Base-by-base conservation (phyloP, 441 rosid species). In the Francoa sonchifolia region DNA sequence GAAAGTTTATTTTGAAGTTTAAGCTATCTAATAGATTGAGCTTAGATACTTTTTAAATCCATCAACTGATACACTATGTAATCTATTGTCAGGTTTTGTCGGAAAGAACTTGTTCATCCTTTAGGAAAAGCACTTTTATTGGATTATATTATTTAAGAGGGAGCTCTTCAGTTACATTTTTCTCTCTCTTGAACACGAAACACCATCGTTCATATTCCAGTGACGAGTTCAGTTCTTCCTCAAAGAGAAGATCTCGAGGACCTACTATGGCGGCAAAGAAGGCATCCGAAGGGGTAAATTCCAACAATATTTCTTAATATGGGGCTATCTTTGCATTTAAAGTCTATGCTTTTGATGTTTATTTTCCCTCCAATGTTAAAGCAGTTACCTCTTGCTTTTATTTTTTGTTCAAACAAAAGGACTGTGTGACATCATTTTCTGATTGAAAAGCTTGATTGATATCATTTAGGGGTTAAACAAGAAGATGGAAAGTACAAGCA, bases 241-340 rank as follows among this genome's bases (percentile, higher is more conserved):
- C 96, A 7, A 82, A 82, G 58, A 50, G 87, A 56, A 71, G 98
- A 71, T 71, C 98, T 34, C 73, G 94, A 49, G 93, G 96, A 22
- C 94, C 93, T 16, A 81, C 78, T 19, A 77, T 82, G 96, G 85
- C 94, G n/a, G 94, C 90, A 6, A 90, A 85, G 65, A 90, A 74
- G 61, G 70, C 79, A 20, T 42, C 92, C 22, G 65, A 68, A 71
- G 96, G 96, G 82, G 44, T 42, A 54, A 44, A 17, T 16, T 10
- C 10, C 11, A 25, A n/a, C 15, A 12, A 14, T 11, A 40, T 1
- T 8, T 31, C 12, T 39, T 4, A 4, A 20, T 6, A 0, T 8
- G 12, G n/a, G 19, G 40, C 23, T 13, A 28, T 3, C 10, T 26
- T 8, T 19, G 8, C 30, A 21, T 13, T n/a, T n/a, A n/a, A n/a